A percentile compares a stretch with the other conserved stretches of the same genome.
Conservation (phyloP, 768 basidiomycete species). For the Leccinellum luteum region DNA sequence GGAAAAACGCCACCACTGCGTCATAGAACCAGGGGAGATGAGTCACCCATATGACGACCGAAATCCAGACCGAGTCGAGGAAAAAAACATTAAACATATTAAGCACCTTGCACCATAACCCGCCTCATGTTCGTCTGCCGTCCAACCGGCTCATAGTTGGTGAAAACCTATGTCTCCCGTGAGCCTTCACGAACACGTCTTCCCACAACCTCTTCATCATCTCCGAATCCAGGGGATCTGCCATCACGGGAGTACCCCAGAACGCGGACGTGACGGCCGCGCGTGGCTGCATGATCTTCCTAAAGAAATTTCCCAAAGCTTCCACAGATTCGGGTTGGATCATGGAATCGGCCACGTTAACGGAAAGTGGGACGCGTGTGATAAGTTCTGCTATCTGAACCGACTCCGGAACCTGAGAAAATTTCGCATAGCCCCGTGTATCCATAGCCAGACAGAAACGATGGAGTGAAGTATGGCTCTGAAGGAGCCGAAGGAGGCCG, state of each 20-base stretch:
- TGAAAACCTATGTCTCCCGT: background rate
- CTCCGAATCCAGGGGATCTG: constrained; percentile 14
- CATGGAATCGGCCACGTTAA: constrained; percentile 18
- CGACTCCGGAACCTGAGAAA: background rate
- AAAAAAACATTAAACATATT: background rate
- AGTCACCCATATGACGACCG: background rate
- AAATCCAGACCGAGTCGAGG: background rate
- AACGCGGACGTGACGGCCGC: background rate
- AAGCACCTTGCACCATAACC: background rate
- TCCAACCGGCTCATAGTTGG: background rate
- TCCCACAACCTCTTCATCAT: constrained; percentile 14
- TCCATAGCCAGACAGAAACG: constrained; percentile 15
- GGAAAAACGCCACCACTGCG: background rate
- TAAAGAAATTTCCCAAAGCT: constrained; percentile 18
- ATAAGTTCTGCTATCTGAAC: background rate
- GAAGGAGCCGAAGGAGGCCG: constrained; percentile 17
- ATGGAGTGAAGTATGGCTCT: background rate
- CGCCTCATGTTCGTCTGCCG: background rate
- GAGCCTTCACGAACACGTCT: constrained; percentile 19
- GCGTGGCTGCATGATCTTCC: constrained; percentile 8
- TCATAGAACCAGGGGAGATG: background rate
- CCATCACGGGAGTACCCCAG: constrained; percentile 12
- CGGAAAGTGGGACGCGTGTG: constrained; percentile 6
- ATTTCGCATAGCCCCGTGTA: constrained; percentile 3
- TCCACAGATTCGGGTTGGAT: constrained; percentile 16